phyloP scores from a whole-genome alignment of 345 rosid genomes.

The Populus davidiana region DNA sequence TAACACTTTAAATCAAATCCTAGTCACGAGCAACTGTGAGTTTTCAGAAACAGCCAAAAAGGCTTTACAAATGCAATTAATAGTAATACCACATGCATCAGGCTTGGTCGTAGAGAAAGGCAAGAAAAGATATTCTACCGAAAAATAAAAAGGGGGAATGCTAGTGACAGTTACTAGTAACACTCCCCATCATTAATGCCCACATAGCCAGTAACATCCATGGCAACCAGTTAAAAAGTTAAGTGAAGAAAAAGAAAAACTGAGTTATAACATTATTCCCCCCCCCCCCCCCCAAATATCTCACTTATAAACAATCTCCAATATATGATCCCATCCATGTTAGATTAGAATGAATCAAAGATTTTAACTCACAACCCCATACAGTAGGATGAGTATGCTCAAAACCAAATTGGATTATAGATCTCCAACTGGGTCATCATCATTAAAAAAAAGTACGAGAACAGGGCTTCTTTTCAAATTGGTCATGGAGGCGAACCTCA shows the following conservation, averaged over 20 bases:
- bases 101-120: neutral
- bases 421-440: neutral
- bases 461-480: neutral
- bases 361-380: too few relatives aligned
- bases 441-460: too few relatives aligned
- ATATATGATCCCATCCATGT: too few relatives aligned
- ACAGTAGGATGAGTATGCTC: neutral
- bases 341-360: too few relatives aligned
- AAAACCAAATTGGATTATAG: neutral
- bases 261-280: neutral
- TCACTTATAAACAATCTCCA: too few relatives aligned
- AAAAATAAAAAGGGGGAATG: neutral
- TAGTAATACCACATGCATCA: neutral
- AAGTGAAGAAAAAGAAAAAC: neutral
- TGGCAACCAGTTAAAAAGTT: neutral
- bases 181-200: neutral
- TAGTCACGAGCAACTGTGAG: neutral
- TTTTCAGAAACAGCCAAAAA: neutral
- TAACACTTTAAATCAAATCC: neutral
- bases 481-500: neutral
- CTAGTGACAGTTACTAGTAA: neutral
- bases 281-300: too few relatives aligned
- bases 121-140: neutral
- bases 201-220: neutral
- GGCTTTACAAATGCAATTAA: neutral